Evolutionary conservation across 495 filamentous ascomycete genomes (phyloP), one percentile per base, ranked within the genome.

Genomic region (Symbiotaphrina buchneri): DNA sequence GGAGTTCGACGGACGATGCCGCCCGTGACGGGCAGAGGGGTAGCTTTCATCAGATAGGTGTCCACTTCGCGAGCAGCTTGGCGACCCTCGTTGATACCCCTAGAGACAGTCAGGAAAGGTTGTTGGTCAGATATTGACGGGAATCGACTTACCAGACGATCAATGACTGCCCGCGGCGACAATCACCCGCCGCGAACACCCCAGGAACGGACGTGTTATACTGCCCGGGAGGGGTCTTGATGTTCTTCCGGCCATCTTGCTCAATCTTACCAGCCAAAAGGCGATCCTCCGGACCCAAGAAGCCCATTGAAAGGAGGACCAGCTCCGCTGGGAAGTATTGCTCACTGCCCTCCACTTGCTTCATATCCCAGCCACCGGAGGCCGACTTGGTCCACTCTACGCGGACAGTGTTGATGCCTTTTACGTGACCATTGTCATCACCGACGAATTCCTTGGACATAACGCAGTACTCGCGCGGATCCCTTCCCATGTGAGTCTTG

Each of bases 41-140:
- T 84, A 42, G 68, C 72, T 35, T 71, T 63, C 53, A 74, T 77
- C 32, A 99, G 77, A 60, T 69, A 90, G 30, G 80, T 48, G 47
- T 99, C 87, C 30, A 95, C 80, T 51, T 99, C 85, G 34, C 90
- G 79, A 44, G 87, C 87, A 30, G 74, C 73, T 55, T 83, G 76
- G 40, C 87, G 76, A 46, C 87, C 87, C 61, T 99, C 87, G 47
- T 99, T 99, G 63, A 99, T 99, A 53, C 85, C 87, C 80, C 76
- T 81, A 35, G 8, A 22, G 25, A 22, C 7, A 22, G 13, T 19
- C 23, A 13, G 15, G 16, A 3, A 1, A 22, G 16, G 24, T 10
- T 4, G 2, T 5, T 6, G 13, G 10, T n/a, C 10, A 11, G 10
- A n/a, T 1, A 22, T n/a, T 7, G 18, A 27, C 13, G 17, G 29